Evolutionary conservation across 2,329 filamentous ascomycete species (phyloP), one percentile per base, ranked within the genome.

Genomic region (Exophiala alcalophila): DNA sequence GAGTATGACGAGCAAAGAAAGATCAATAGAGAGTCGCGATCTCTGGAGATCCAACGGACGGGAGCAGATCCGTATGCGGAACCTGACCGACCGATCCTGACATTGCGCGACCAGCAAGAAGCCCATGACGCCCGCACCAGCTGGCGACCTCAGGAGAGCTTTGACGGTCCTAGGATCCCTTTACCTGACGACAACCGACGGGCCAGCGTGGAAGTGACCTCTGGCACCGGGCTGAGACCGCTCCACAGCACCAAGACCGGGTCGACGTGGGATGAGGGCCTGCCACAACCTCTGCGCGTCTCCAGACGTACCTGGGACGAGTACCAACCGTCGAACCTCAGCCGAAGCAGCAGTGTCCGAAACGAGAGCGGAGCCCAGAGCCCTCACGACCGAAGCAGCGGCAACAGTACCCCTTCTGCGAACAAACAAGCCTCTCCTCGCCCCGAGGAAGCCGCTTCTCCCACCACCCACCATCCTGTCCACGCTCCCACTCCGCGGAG

Each of bases 1-100:
- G 53, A 56, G 18, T 56, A 56, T 46, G 53, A 56, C 15, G 51
- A 50, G 14, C 53, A 56, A 25, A 40, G 51, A 26, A 50, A 49
- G 33, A 49, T 51, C 11, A 42, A 9, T 9, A 33, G 53, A 18
- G 47, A 52, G 31, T 45, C 50, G 8, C 37, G 50, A 31, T 53
- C 49, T 11, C 31, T 56, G 14, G 53, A 56, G 19, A 54, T 56
- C 16, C 53, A 55, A 37, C 48, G 53, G 9, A 55, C 53, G 3
- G 53, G 50, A 3, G 16, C 29, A 15, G 40, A 29, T 5, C 38
- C 12, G 11, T 25, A 32, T 28, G 12, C 18, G 1, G 39, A 49
- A 11, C 25, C 29, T n/a, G 49, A 54, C 24, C 23, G 47, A 44
- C 48, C 45, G 3, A 49, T 53, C 20, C 16, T 56, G 14, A 56